Conservation (phyloP, 345 rosid genomes). For the Salix viminalis region DNA sequence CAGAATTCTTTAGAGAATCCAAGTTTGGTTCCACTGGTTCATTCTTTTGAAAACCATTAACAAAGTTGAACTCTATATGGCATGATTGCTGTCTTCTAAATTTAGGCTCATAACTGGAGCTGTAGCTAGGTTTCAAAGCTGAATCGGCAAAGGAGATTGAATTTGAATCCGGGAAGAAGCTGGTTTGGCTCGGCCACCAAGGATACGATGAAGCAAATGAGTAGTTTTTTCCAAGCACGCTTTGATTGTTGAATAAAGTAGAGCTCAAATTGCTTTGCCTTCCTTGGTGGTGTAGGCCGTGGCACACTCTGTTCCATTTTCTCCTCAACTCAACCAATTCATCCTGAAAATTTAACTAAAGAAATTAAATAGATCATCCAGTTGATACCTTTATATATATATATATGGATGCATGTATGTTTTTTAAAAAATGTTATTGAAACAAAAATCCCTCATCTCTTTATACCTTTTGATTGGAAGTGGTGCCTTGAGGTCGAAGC, state of each 20-base stretch:
- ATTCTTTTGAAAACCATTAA: conserved; percentile 27
- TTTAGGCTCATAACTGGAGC: conserved; percentile 46
- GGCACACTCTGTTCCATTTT: conserved; percentile 76
- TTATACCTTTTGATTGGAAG: conserved; percentile 47
- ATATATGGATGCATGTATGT: too few relatives aligned
- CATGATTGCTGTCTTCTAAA: conserved; percentile 67
- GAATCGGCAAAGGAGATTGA: conserved; percentile 45
- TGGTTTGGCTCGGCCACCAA: conserved; percentile 46
- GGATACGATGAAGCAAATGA: conserved; percentile 40
- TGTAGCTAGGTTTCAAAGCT: conserved; percentile 27
- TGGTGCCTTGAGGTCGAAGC: conserved; percentile 49
- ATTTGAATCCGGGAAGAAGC: conserved; percentile 41
- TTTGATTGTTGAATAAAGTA: conserved; percentile 19
- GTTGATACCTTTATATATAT: background rate
- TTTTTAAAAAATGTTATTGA: too few relatives aligned
- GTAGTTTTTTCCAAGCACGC: conserved; percentile 25
- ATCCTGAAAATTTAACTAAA: conserved; percentile 36
- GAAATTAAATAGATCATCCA: too few relatives aligned
- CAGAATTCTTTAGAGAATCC: conserved; percentile 53
- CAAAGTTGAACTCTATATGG: conserved; percentile 57
- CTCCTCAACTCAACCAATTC: conserved; percentile 50
- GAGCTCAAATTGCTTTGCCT: conserved; percentile 19
- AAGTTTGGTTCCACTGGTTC: conserved; percentile 43
- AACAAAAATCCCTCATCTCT: background rate
- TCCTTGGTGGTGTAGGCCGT: conserved; percentile 43